Base-by-base conservation (phyloP, 2,329 filamentous ascomycete genomes). In the Ophiocordyceps unilateralis region DNA sequence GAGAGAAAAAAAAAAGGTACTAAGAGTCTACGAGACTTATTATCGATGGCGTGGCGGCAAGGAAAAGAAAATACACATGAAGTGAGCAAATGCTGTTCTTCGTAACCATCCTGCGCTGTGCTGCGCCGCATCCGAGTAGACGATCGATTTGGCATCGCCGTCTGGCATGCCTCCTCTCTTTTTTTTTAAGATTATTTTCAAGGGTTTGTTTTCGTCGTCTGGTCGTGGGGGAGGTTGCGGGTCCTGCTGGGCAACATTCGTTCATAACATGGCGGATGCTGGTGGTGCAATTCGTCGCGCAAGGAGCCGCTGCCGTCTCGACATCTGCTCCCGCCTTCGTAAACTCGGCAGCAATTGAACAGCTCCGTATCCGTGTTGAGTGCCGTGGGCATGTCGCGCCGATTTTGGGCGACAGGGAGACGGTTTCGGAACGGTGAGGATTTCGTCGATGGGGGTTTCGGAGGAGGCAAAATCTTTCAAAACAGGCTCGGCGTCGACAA, bases 41-140 rank as follows among this genome's bases (percentile, higher is more conserved):
- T 46, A 49, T 45, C 24, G 36, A 47, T 44, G 47, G 30, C 37
- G 42, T 41, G 43, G 47, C 46, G 45, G 46, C 41, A 44, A 44
- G 43, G 48, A 48, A 49, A 56, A 43, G 53, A 43, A 36, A 36
- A 52, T 50, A 50, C 50, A 46, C 54, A 49, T 46, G 47, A 52
- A 56, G 32, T 52, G 55, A 57, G 48, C 57, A 57, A 61, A 62
- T 60, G 59, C 57, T 58, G 53, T 52, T 58, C 55, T 55, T 50
- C 52, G 57, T 58, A 50, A 54, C 57, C 58, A 53, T 53, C 54
- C 47, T 58, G 58, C 60, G 59, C 59, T 56, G 53, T 59, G 56
- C 55, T 55, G 49, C 53, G 54, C 59, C 54, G 51, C 58, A n/a
- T n/a, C 55, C 55, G 55, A 54, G 56, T 57, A 51, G 49, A 53